phyloP scores from a whole-genome alignment of 352 stramenopile genomes.

The Pythium aquatile region DNA sequence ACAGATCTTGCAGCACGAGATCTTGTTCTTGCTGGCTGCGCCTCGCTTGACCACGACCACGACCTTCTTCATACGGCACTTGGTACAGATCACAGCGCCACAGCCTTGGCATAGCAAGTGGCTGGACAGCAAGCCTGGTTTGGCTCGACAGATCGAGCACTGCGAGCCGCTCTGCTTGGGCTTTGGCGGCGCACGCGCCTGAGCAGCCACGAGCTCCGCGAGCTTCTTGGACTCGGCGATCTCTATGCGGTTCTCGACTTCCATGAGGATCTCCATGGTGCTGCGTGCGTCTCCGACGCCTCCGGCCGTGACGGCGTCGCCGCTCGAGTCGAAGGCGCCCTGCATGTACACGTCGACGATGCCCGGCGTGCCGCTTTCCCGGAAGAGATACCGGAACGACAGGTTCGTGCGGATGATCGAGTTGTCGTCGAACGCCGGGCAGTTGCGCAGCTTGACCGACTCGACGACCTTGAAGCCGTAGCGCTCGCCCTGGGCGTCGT shows the following conservation, averaged over 20 bases:
- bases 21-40: slow-evolving; percentile 42
- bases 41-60: slow-evolving; percentile 45
- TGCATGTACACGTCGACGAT: slow-evolving; percentile 73
- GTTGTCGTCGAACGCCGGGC: slow-evolving; percentile 68
- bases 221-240: slow-evolving; percentile 71
- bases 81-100: slow-evolving; percentile 68
- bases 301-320: slow-evolving; percentile 55
- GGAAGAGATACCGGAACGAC: slow-evolving; percentile 75
- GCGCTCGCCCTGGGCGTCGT: slow-evolving; percentile 50
- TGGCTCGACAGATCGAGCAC: slow-evolving; percentile 66
- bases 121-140: slow-evolving; percentile 50
- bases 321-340: slow-evolving; percentile 64
- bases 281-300: slow-evolving; percentile 66
- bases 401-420: slow-evolving; percentile 69
- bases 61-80: slow-evolving; percentile 65
- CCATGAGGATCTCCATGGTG: slow-evolving; percentile 69
- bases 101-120: slow-evolving; percentile 62
- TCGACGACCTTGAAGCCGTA: slow-evolving; percentile 71
- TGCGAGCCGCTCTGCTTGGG: slow-evolving; percentile 31
- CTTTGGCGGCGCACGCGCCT: slow-evolving; percentile 32
- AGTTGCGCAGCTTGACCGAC: slow-evolving; percentile 56
- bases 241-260: slow-evolving; percentile 39
- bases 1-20: slow-evolving; percentile 73
- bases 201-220: slow-evolving; percentile 49
- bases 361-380: slow-evolving; percentile 42